Conservation (phyloP, 129 eudicot genomes). For the Lonicera japonica region DNA sequence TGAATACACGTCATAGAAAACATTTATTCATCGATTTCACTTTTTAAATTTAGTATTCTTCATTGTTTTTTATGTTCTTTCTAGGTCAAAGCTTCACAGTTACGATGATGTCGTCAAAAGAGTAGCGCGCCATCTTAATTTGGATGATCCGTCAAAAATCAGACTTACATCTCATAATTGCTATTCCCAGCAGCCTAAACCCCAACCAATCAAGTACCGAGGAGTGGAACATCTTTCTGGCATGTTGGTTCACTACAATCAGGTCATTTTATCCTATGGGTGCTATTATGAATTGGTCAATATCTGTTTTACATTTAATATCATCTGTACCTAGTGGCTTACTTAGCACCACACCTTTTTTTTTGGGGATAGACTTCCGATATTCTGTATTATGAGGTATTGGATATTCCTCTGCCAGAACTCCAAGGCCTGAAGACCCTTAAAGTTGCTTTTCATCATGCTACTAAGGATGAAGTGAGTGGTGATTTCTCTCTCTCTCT, state of each 20-base stretch:
- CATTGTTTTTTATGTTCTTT: conserved; percentile 4
- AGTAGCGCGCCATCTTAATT: conserved; percentile 53
- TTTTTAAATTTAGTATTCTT: neutral
- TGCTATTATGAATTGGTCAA: neutral
- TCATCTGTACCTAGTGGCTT: conserved; percentile 5
- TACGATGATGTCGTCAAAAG: conserved; percentile 82
- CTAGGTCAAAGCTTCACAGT: conserved; percentile 70
- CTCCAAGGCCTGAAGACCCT: conserved; percentile 73
- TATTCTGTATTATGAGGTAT: conserved; percentile 76
- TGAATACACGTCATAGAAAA: neutral
- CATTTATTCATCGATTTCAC: neutral
- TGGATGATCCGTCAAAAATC: conserved; percentile 72
- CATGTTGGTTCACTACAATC: conserved; percentile 81
- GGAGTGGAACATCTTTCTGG: conserved; percentile 62
- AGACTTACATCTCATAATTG: conserved; percentile 88
- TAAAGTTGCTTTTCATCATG: conserved; percentile 75
- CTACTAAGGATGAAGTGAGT: conserved; percentile 72
- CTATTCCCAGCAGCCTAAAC: conserved; percentile 82
- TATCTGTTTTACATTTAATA: neutral
- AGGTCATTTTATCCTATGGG: conserved; percentile 32
- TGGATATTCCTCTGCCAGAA: conserved; percentile 86
- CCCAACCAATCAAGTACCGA: conserved; percentile 73
- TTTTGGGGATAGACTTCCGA: conserved; percentile 51
- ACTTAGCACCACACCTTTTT: conserved; percentile 1
- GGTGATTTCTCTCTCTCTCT: neutral